Evolutionary conservation across 2,329 filamentous ascomycete genomes (phyloP).

Genomic region (Neopestalotiopsis clavispora): DNA sequence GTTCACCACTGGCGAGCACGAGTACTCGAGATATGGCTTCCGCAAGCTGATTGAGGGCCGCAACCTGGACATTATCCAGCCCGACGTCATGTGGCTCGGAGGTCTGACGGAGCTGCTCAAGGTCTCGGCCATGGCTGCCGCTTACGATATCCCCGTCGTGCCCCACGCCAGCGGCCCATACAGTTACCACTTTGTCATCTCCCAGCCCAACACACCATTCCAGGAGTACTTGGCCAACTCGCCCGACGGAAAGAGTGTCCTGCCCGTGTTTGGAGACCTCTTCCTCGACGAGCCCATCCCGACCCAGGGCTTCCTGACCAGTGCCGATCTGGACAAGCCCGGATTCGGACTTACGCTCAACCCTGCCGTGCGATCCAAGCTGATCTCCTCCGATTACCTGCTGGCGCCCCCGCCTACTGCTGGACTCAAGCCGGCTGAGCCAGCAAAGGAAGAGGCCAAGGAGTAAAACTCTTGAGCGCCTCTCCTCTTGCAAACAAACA

Average conservation of each 20-base stretch:
- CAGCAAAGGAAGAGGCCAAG: constrained; percentile 21
- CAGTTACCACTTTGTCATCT: constrained; percentile 95
- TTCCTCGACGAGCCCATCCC: constrained; percentile 93
- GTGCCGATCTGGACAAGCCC: constrained; percentile 82
- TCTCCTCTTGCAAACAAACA: constrained; percentile 19
- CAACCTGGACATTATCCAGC: constrained; percentile 92
- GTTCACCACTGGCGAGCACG: constrained; percentile 95
- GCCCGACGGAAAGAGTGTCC: constrained; percentile 84
- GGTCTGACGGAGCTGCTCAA: constrained; percentile 91
- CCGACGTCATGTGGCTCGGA: constrained; percentile 97
- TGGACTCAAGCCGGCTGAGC: constrained; percentile 41
- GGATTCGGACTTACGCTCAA: constrained; percentile 91
- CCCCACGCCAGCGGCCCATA: constrained; percentile 95
- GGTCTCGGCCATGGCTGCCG: constrained; percentile 85
- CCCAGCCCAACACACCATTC: constrained; percentile 91
- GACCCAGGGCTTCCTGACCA: constrained; percentile 78
- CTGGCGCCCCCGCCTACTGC: constrained; percentile 68
- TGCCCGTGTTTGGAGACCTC: constrained; percentile 90
- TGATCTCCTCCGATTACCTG: constrained; percentile 77
- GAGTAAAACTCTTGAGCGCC: constrained; percentile 10
- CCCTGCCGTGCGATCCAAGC: constrained; percentile 69
- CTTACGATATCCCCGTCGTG: constrained; percentile 93
- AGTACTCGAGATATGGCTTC: constrained; percentile 94
- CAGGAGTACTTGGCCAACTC: constrained; percentile 96
- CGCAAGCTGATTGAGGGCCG: constrained; percentile 90